phyloP scores from a whole-genome alignment of 225 moss, liverwort and hornwort species.

The Asterella californica region DNA sequence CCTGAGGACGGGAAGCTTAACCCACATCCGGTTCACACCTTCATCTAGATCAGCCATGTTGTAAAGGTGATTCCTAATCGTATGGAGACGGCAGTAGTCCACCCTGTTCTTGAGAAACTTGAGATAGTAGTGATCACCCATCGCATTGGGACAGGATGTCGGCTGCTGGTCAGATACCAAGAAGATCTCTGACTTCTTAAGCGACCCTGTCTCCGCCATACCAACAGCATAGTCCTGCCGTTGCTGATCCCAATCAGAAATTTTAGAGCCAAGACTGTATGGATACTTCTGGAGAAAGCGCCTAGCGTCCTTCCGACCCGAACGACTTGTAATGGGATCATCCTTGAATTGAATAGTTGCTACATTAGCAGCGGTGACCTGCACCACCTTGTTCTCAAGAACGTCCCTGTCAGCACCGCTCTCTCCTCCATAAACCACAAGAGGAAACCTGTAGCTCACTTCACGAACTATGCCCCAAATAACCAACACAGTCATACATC shows the following conservation, averaged over 20 bases:
- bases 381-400: not conserved
- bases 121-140: slow-evolving; percentile 34
- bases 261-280: slow-evolving; percentile 9
- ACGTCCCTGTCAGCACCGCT: not conserved
- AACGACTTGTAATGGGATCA: slow-evolving; percentile 17
- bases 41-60: slow-evolving; percentile 35
- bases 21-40: slow-evolving; percentile 30
- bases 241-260: slow-evolving; percentile 25
- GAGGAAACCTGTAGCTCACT: slow-evolving; percentile 22
- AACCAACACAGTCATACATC: slow-evolving; percentile 37
- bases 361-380: slow-evolving; percentile 13
- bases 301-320: slow-evolving; percentile 25
- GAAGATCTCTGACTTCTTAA: slow-evolving; percentile 2
- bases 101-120: slow-evolving; percentile 36
- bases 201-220: not conserved
- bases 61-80: slow-evolving; percentile 30
- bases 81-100: slow-evolving; percentile 39
- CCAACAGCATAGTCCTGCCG: not conserved
- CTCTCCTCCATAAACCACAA: slow-evolving; percentile 4
- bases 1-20: slow-evolving; percentile 32
- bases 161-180: slow-evolving; percentile 30
- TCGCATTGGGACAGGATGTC: slow-evolving; percentile 14
- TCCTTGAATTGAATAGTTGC: not conserved
- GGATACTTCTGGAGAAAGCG: slow-evolving; percentile 22
- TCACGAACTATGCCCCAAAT: slow-evolving; percentile 43